Evolutionary conservation across 106 monocot species (phyloP), one percentile per base, ranked within the genome.

Genomic region (Acorus calamus): DNA sequence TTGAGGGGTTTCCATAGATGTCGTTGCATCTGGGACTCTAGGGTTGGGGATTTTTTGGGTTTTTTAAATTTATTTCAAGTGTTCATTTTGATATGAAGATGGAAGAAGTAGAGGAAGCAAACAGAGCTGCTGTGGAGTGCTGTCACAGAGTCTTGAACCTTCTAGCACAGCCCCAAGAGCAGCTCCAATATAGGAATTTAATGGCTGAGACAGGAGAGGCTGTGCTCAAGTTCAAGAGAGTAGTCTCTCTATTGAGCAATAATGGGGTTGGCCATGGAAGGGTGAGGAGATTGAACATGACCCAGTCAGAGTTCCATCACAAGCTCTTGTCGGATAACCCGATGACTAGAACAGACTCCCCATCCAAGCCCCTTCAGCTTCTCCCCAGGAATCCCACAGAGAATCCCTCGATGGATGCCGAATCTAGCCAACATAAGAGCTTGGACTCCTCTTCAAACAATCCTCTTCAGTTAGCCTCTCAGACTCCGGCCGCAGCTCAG

Each of bases 61-160:
- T 59, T 79, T 56, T 69, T 61, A 11, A 50, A 52, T 65, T 68
- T 46, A 53, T 47, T 7, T 52, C 8, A 9, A 12, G 42, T 4
- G 47, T 5, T 52, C 48, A 8, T 49, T 56, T 67, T 63, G 79
- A 62, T 28, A 28, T 28, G 28, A 28, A 28, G 69, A 96, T 96
- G 94, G 94, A 90, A 66, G 84, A 76, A 55, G 76, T 82, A 52
- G 94, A 87, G 64, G 82, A 80, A 65, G 84, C 87, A 7, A 82
- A 90, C 50, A 78, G 78, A 52, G 78, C 66, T 14, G 94, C 94
- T 8, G 76, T 96, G 43, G 84, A 87, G 71, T 80, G 80, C 65
- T 76, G 86, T 56, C 62, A 90, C 54, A 82, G 78, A 74, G 66
- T 96, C 47, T 69, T 96, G 50, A 84, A 50, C 62, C 78, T 80